Evolutionary conservation across 2,329 filamentous ascomycete genomes (phyloP), one percentile per base, ranked within the genome.

Genomic region (Aureobasidium sp.): DNA sequence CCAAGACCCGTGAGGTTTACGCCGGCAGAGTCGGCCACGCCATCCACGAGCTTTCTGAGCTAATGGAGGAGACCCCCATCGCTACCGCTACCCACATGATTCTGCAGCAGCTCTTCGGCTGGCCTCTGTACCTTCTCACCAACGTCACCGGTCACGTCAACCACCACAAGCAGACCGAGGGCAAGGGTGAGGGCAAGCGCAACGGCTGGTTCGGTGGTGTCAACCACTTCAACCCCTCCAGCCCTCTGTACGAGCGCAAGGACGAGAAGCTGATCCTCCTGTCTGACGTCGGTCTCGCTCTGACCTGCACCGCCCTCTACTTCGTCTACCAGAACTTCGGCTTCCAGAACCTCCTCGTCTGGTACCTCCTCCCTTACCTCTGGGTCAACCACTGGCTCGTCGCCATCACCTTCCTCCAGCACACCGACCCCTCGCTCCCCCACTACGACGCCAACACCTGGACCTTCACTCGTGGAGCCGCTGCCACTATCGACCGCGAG

Each of bases 371-470:
- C 62, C 94, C 94, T 38, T 99, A 97, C 75, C 81, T 96, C 63
- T 96, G 93, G 93, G 92, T 96, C 60, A 95, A 97, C 84, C 91
- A 96, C 84, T 97, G 93, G 93, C 88, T 97, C 60, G 92, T 97
- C 67, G 92, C 92, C 74, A 97, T 97, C 75, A 97, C 93, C 67
- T 97, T 86, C 83, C 85, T 97, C 64, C 93, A 97, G 78, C 93
- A 97, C 84, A 96, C 93, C 71, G 92, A 97, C 74, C 92, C 92
- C 50, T 85, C 88, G 43, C 88, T 97, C 47, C 93, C 93, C 63
- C 93, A 97, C 82, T 97, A 97, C 82, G 84, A 86, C 60, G 83
- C 85, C 63, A 82, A 88, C 65, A 84, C 88, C 70, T 97, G 93
- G 93, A 95, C 88, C 78, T 97, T 91, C 72, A 86, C 92, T 66